These are phyloP conservation scores for Phytophthora europaea DNA, from an alignment of 352 stramenopile genomes.

Conservation along the genomic window DNA sequence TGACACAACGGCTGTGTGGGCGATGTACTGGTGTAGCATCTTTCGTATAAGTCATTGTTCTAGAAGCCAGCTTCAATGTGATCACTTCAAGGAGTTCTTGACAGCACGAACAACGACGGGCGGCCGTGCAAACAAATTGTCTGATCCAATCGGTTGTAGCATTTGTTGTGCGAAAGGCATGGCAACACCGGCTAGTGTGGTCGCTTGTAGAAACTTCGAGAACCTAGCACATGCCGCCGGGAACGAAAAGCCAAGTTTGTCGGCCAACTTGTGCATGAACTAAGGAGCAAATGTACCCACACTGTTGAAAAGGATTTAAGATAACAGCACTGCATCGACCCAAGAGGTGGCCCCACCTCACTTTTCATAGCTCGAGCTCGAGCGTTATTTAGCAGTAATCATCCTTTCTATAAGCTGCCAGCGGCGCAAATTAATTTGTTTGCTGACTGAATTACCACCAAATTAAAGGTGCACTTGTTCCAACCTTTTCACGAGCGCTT, in stretches of 20 bases:
- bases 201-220: slow-evolving; percentile 9
- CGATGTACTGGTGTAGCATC: not conserved
- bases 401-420: not conserved
- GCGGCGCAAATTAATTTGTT: not conserved
- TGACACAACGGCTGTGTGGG: not conserved
- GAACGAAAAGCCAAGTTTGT: not conserved
- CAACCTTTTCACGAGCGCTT: too few species aligned
- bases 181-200: not conserved
- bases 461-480: not conserved
- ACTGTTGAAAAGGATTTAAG: too few species aligned
- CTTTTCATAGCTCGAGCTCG: not conserved
- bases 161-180: not conserved
- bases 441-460: not conserved
- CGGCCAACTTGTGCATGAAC: not conserved
- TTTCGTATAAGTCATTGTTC: not conserved
- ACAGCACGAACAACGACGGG: not conserved
- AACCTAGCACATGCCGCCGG: not conserved
- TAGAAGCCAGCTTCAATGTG: slow-evolving; percentile 4
- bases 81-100: slow-evolving; percentile 2
- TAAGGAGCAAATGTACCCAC: not conserved
- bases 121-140: not conserved
- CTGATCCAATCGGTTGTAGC: not conserved
- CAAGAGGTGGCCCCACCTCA: too few species aligned
- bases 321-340: too few species aligned
- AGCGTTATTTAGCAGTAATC: not conserved